These are phyloP conservation scores for Colletotrichum magnum DNA, from an alignment of 2,329 filamentous ascomycete genomes.

Conservation along the genomic window DNA sequence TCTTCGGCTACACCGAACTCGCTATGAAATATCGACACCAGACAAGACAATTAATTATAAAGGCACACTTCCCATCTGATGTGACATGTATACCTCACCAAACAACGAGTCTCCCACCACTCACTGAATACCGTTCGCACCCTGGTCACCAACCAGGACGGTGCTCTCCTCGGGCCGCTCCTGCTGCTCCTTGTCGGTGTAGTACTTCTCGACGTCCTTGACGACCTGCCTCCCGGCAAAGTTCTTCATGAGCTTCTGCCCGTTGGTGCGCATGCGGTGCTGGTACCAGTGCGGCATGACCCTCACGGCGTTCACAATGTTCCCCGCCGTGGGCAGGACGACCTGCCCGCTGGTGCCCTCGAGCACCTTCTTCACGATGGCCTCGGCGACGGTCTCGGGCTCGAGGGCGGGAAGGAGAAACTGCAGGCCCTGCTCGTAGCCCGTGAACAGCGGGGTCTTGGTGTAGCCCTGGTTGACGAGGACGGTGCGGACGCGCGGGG, in stretches of 20 bases:
- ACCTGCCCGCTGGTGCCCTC: constrained; percentile 70
- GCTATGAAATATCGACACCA: background rate
- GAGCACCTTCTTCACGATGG: constrained; percentile 72
- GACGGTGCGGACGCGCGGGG: constrained; percentile 76
- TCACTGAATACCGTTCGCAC: constrained; percentile 18
- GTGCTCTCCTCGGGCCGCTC: constrained; percentile 50
- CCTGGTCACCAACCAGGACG: constrained; percentile 52
- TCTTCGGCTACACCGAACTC: background rate
- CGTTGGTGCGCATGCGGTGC: constrained; percentile 62
- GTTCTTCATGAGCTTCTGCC: constrained; percentile 57
- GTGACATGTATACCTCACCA: constrained; percentile 1
- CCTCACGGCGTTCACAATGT: constrained; percentile 59
- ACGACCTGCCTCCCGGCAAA: constrained; percentile 65
- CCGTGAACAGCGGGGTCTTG: constrained; percentile 72
- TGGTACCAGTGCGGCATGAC: constrained; percentile 75
- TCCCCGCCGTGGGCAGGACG: constrained; percentile 63
- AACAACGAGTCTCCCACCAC: background rate
- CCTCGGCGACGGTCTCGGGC: constrained; percentile 75
- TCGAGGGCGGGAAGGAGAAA: constrained; percentile 69
- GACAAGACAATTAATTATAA: background rate
- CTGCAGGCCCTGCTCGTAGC: constrained; percentile 64
- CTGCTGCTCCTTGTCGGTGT: constrained; percentile 49
- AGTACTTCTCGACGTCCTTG: constrained; percentile 57
- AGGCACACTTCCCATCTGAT: background rate
- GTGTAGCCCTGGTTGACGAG: constrained; percentile 75